Evolutionary conservation across 2,329 filamentous ascomycete genomes (phyloP).

Genomic region (Calonectria hawksworthii): DNA sequence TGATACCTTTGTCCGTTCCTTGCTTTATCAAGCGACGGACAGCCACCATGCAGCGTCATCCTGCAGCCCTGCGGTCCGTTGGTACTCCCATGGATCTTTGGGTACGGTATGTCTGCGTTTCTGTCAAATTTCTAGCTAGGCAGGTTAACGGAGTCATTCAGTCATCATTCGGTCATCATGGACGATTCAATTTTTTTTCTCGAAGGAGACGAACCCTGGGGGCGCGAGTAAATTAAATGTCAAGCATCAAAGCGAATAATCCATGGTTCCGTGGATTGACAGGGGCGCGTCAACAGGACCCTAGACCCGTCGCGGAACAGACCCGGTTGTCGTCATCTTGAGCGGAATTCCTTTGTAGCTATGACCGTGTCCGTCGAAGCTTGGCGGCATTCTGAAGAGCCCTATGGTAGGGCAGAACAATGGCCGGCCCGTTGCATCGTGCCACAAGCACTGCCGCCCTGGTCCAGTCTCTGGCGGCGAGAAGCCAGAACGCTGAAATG

Average conservation of each 20-base stretch:
- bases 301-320: neutral
- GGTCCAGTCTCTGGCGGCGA: neutral
- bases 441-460: neutral
- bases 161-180: neutral
- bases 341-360: neutral
- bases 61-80: constrained; percentile 22
- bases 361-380: neutral
- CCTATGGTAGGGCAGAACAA: constrained; percentile 19
- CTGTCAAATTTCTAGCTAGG: neutral
- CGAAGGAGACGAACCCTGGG: neutral
- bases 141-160: neutral
- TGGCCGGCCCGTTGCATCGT: constrained; percentile 12
- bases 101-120: neutral
- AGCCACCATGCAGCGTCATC: constrained; percentile 24
- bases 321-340: neutral
- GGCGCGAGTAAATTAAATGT: neutral
- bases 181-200: neutral
- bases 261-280: neutral
- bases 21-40: constrained; percentile 5
- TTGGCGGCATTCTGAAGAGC: neutral
- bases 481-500: neutral
- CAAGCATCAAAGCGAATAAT: neutral
- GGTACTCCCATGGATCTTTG: neutral
- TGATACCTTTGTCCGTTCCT: constrained; percentile 9
- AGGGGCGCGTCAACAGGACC: neutral